Evolutionary conservation across 352 stramenopile species (phyloP).

Genomic region (Phytopythium vexans): DNA sequence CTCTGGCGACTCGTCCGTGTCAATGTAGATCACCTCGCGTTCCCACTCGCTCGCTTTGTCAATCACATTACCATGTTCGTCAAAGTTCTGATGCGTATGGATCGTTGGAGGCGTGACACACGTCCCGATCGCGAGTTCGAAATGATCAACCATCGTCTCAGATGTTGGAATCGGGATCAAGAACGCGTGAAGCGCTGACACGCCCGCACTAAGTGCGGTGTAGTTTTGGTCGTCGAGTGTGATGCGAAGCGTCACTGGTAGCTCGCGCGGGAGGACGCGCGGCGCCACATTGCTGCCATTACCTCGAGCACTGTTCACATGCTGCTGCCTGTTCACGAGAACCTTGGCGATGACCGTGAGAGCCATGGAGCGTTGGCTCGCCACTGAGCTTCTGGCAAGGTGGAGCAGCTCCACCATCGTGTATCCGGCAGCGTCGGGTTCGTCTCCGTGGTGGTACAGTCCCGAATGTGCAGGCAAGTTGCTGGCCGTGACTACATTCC

Average conservation of each 20-base stretch:
- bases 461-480: slow-evolving; percentile 50
- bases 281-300: slow-evolving; percentile 7
- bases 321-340: slow-evolving; percentile 33
- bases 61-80: background rate
- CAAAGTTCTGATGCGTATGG: slow-evolving; percentile 36
- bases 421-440: slow-evolving; percentile 67
- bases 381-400: slow-evolving; percentile 64
- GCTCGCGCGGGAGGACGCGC: slow-evolving; percentile 34
- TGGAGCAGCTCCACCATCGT: slow-evolving; percentile 71
- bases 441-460: slow-evolving; percentile 78
- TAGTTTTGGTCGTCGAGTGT: slow-evolving; percentile 68
- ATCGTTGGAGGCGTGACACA: slow-evolving; percentile 26
- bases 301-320: slow-evolving; percentile 5
- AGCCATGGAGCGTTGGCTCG: slow-evolving; percentile 68
- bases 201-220: slow-evolving; percentile 38
- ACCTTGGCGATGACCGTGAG: slow-evolving; percentile 64
- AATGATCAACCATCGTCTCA: slow-evolving; percentile 1
- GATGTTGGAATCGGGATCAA: slow-evolving; percentile 27
- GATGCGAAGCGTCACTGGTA: slow-evolving; percentile 50
- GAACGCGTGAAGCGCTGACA: slow-evolving; percentile 52
- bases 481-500: slow-evolving; percentile 22
- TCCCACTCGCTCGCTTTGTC: background rate
- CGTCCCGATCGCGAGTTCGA: slow-evolving; percentile 26
- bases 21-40: slow-evolving; percentile 48
- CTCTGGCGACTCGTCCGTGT: slow-evolving; percentile 30